These are phyloP conservation scores for Diplodia sapinea DNA, from an alignment of 2,329 filamentous ascomycete species.

Conservation along the genomic window DNA sequence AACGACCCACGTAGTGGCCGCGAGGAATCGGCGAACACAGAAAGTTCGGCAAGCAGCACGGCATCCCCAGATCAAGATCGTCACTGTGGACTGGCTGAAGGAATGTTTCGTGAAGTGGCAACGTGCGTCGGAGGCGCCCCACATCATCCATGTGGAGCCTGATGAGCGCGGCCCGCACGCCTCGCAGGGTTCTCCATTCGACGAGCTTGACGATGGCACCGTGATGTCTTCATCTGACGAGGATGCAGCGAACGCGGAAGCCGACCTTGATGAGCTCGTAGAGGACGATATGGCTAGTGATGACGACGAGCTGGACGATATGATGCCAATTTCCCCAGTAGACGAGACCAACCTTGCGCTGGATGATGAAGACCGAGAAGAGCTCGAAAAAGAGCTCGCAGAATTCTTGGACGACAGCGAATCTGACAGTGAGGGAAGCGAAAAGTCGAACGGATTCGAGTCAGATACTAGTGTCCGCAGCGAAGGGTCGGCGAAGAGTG, in stretches of 20 bases:
- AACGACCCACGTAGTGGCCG: conserved; percentile 75
- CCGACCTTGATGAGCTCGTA: conserved; percentile 30
- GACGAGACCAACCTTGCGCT: conserved; percentile 40
- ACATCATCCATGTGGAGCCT: conserved; percentile 76
- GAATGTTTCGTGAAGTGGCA: conserved; percentile 86
- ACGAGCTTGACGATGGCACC: conserved; percentile 43
- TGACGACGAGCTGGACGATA: conserved; percentile 38
- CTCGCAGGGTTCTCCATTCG: conserved; percentile 42
- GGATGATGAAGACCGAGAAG: conserved; percentile 46
- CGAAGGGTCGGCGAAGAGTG: conserved; percentile 44
- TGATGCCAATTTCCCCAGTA: conserved; percentile 23
- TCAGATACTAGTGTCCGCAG: conserved; percentile 46
- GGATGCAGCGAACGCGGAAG: conserved; percentile 48
- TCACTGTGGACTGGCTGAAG: conserved; percentile 87
- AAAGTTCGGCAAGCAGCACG: conserved; percentile 88
- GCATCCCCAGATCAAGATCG: conserved; percentile 83
- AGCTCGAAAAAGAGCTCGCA: conserved; percentile 69
- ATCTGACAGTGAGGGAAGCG: conserved; percentile 47
- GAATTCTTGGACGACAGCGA: conserved; percentile 68
- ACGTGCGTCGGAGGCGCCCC: conserved; percentile 77
- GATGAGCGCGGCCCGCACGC: conserved; percentile 56
- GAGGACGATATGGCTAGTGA: conserved; percentile 44
- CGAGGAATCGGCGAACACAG: conserved; percentile 74
- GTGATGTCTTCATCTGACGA: conserved; percentile 53
- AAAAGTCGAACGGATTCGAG: conserved; percentile 34